Conservation (phyloP, 805 yeast species). For the Saturnispora bothae region DNA sequence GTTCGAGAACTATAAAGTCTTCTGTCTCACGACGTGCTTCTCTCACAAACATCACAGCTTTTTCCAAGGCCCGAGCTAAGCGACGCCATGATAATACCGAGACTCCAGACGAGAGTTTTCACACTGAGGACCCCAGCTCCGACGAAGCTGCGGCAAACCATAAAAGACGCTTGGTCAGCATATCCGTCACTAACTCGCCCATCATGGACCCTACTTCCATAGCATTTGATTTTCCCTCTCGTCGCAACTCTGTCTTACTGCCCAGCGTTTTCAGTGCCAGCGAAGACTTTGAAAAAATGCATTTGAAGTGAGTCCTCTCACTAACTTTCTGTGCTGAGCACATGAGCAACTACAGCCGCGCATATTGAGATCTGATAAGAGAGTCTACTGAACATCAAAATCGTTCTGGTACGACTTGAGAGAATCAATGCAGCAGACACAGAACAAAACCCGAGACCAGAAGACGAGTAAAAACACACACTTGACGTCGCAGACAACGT, state of each 20-base stretch:
- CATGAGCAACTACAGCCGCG: neutral
- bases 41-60: neutral
- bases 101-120: neutral
- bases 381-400: no score
- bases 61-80: slow-evolving; percentile 2
- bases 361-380: no score
- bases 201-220: slow-evolving; percentile 8
- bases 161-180: slow-evolving; percentile 10
- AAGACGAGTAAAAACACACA: no score
- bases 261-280: slow-evolving; percentile 20
- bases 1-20: slow-evolving; percentile 3
- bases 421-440: no score
- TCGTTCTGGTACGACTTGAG: no score
- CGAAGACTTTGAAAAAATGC: slow-evolving; percentile 24
- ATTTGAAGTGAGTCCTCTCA: slow-evolving; percentile 10
- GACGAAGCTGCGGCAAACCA: slow-evolving; percentile 9
- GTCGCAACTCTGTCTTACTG: slow-evolving; percentile 21
- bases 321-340: slow-evolving; percentile 1
- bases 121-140: neutral
- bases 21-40: slow-evolving; percentile 9
- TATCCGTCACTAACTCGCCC: slow-evolving; percentile 13
- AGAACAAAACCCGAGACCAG: no score
- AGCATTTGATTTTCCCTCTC: slow-evolving; percentile 11
- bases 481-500: neutral
- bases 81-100: slow-evolving; percentile 1